These are phyloP conservation scores for Dendrocalamus latiflorus DNA, from an alignment of 202 grass and related monocot genomes.

Conservation along the genomic window DNA sequence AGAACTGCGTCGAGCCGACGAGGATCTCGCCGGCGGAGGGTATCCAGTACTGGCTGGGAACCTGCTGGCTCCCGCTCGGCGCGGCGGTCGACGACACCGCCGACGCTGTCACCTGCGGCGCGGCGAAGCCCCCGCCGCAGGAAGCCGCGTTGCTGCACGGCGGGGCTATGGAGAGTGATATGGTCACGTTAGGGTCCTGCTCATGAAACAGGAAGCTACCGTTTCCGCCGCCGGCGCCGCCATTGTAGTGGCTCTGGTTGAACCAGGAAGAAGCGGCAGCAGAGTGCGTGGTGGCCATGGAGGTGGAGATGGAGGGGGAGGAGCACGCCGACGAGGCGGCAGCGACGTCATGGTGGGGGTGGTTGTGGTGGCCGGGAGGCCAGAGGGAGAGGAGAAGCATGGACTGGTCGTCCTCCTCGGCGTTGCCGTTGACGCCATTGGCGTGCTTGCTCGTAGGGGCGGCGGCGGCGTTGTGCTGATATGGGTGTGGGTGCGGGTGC, in stretches of 20 bases:
- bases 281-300: not conserved
- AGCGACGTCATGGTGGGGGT: not conserved
- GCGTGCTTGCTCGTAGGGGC: constrained; percentile 1
- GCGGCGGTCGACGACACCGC: not conserved
- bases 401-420: constrained; percentile 54
- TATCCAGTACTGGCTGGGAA: constrained; percentile 92
- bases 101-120: not conserved
- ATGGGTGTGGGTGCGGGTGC: constrained; percentile 36
- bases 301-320: constrained; percentile 19
- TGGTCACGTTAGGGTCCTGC: constrained; percentile 43
- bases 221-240: not conserved
- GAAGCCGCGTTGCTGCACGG: constrained; percentile 6
- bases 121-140: not conserved
- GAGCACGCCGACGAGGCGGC: constrained; percentile 26
- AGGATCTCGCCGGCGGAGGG: constrained; percentile 94
- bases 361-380: constrained; percentile 67
- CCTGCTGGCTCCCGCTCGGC: not conserved
- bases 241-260: not conserved
- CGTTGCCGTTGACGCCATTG: not conserved
- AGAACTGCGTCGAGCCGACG: constrained; percentile 93
- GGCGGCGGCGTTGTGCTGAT: constrained; percentile 6
- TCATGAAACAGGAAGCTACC: constrained; percentile 26
- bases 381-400: constrained; percentile 89
- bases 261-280: constrained; percentile 35
- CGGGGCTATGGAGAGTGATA: constrained; percentile 79